Evolutionary conservation across 2,329 filamentous ascomycete genomes (phyloP).

Genomic region (Colletotrichum sp.): DNA sequence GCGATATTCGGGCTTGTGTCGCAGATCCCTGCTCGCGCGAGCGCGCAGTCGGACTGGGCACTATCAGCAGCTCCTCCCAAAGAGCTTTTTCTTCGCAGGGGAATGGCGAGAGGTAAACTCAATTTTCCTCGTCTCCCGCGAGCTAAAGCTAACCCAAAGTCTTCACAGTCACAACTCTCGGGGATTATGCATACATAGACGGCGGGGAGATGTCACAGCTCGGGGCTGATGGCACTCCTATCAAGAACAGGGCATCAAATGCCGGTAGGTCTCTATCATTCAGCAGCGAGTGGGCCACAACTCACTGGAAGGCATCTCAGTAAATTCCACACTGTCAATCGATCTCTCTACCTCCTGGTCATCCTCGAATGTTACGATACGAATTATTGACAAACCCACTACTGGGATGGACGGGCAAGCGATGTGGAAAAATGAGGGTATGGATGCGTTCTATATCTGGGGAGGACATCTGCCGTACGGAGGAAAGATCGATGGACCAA

Average conservation of each 20-base stretch:
- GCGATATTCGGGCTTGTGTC: neutral
- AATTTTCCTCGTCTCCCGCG: accelerated
- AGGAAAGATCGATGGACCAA: neutral
- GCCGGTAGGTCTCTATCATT: neutral
- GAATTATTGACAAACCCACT: neutral
- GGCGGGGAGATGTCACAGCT: constrained; percentile 36
- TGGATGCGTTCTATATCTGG: constrained; percentile 12
- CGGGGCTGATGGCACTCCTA: neutral
- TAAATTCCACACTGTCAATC: constrained; percentile 19
- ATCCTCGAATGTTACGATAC: neutral
- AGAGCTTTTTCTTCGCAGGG: neutral
- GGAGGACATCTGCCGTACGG: constrained; percentile 4
- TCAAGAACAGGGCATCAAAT: neutral
- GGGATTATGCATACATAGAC: constrained; percentile 42
- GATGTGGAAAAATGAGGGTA: neutral
- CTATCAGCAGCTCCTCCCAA: neutral
- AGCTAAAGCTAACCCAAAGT: neutral
- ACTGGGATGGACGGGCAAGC: neutral
- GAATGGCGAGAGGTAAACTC: neutral
- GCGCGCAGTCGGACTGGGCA: neutral
- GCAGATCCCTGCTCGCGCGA: neutral
- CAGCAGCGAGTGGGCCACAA: neutral
- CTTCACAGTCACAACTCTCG: constrained; percentile 26
- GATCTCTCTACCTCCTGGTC: constrained; percentile 17
- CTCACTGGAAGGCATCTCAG: neutral